Base-by-base conservation (phyloP, 2,329 filamentous ascomycete genomes). In the Tolypocladium pustulatum region DNA sequence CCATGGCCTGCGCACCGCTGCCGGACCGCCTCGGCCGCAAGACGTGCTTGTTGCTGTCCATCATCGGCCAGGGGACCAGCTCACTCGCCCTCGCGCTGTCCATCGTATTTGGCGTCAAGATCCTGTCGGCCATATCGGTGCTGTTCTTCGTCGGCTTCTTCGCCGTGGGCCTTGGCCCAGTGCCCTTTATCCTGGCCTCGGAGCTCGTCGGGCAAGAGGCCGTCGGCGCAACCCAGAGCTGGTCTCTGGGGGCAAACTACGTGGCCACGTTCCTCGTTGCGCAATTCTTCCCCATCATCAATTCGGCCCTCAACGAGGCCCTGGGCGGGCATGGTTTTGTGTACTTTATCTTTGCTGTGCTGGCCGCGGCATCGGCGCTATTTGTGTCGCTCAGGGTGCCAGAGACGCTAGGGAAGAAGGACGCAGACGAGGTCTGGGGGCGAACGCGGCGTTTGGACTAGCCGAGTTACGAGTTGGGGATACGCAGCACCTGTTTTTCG, bases 171-270 rank as follows among this genome's bases (percentile, higher is more conserved):
- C 81, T 99, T 0, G 94, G 94, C 0, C 94, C 94, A 0, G 90
- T 99, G 0, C 94, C 94, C 0, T 99, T 97, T 72, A 95, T 97
- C 64, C 81, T 99, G 54, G 88, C 92, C 0, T 92, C 90, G 1
- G 94, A 97, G 73, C 82, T 97, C 3, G 94, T 97, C 0, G 89
- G 87, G 0, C 87, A 91, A 15, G 91, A 96, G 69, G 94, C 93
- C 0, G 91, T 97, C 0, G 92, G 93, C 1, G 91, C 93, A 0
- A 89, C 91, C 0, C 94, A 99, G 72, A 92, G 88, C 59, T 95
- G 91, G 82, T 89, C 88, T 0, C 75, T 97, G 30, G 90, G 85
- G 1, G 88, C 90, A 17, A 97, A 94, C 72, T 97, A 95, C 79
- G 79, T 90, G 32, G 89, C 91, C 0, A 97, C 93, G 0, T 97